phyloP scores from a whole-genome alignment of 2,329 filamentous ascomycete genomes.

The Xylaria sp. region DNA sequence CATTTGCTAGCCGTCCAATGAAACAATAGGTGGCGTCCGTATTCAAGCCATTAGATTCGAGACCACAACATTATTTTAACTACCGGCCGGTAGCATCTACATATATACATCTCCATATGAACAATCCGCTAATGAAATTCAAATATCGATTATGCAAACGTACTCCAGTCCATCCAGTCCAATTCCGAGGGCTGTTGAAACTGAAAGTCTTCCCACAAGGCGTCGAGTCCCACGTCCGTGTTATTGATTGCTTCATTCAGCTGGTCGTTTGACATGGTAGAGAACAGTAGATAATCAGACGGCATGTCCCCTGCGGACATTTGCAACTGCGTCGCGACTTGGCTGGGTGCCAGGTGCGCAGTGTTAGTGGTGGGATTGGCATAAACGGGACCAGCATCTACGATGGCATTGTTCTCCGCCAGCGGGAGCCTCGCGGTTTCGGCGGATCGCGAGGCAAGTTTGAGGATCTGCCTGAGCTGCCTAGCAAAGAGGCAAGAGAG shows the following conservation, averaged over 20 bases:
- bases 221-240: constrained; percentile 49
- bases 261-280: constrained; percentile 52
- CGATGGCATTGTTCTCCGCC: constrained; percentile 39
- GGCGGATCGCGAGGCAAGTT: constrained; percentile 50
- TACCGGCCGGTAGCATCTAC: background rate
- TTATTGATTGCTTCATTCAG: constrained; percentile 51
- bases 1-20: background rate
- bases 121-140: background rate
- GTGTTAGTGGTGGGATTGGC: constrained; percentile 38
- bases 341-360: constrained; percentile 39
- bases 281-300: constrained; percentile 49
- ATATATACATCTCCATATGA: background rate
- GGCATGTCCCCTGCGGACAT: constrained; percentile 42
- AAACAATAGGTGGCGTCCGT: constrained; percentile 2
- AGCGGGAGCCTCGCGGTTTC: constrained; percentile 40
- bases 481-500: constrained; percentile 70
- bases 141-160: constrained; percentile 31
- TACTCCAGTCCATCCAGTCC: constrained; percentile 52
- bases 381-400: constrained; percentile 39
- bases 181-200: constrained; percentile 50
- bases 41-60: background rate
- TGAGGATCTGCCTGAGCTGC: constrained; percentile 62
- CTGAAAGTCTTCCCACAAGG: constrained; percentile 51
- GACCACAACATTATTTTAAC: background rate
- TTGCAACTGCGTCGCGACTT: constrained; percentile 42